A percentile compares a stretch with the other conserved stretches of the same genome.
These are phyloP conservation scores for Claviceps monticola DNA, from an alignment of 2,329 filamentous ascomycete species.

Conservation along the genomic window DNA sequence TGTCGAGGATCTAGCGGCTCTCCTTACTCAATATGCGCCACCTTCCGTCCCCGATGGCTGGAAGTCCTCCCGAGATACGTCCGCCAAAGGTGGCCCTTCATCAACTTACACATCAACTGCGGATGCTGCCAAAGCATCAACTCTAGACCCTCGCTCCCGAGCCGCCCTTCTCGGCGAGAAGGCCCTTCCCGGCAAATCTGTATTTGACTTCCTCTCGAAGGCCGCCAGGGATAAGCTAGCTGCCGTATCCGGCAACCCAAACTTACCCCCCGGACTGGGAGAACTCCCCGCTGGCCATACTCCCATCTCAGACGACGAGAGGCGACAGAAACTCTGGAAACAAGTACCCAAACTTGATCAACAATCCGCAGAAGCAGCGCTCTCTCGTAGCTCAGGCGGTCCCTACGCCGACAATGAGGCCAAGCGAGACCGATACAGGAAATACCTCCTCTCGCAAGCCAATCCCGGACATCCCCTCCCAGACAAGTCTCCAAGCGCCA, in stretches of 20 bases:
- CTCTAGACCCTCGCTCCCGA: slow-evolving; percentile 60
- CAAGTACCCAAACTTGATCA: slow-evolving; percentile 52
- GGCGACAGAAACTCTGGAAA: slow-evolving; percentile 40
- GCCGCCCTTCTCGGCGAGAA: slow-evolving; percentile 71
- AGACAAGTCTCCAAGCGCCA: slow-evolving; percentile 24
- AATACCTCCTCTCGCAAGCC: slow-evolving; percentile 66
- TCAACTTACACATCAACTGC: slow-evolving; percentile 48
- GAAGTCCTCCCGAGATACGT: slow-evolving; percentile 43
- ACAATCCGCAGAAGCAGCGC: slow-evolving; percentile 52
- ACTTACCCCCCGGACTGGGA: slow-evolving; percentile 65
- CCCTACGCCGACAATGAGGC: slow-evolving; percentile 73
- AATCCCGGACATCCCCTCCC: slow-evolving; percentile 34
- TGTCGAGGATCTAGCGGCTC: slow-evolving; percentile 22
- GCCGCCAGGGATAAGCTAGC: slow-evolving; percentile 65
- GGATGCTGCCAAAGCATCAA: slow-evolving; percentile 65
- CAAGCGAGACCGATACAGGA: slow-evolving; percentile 69
- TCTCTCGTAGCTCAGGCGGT: slow-evolving; percentile 48
- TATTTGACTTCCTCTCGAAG: slow-evolving; percentile 83
- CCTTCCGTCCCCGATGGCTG: slow-evolving; percentile 60
- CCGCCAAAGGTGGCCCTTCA: slow-evolving; percentile 2
- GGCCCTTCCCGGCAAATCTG: slow-evolving; percentile 70
- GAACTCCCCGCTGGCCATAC: slow-evolving; percentile 57
- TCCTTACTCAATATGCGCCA: slow-evolving; percentile 37
- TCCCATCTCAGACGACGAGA: slow-evolving; percentile 46
- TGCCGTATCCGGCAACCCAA: slow-evolving; percentile 56